Conservation (phyloP, 768 basidiomycete species). For the Tylopilus subfusipes region DNA sequence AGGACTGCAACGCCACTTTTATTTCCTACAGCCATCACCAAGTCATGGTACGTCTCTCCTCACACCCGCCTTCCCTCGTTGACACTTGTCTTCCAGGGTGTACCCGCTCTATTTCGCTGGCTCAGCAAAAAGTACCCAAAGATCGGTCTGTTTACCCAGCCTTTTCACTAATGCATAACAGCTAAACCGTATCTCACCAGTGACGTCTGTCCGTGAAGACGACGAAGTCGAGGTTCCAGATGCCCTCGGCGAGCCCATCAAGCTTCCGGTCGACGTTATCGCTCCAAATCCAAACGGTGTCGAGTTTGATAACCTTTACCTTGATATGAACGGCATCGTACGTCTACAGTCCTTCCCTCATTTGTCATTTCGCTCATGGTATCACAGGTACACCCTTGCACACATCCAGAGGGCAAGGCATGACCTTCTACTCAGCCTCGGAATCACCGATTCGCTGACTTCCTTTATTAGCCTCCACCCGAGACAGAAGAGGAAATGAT, state of each 20-base stretch:
- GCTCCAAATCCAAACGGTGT: slow-evolving; percentile 88
- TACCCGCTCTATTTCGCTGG: slow-evolving; percentile 97
- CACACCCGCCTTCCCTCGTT: not conserved
- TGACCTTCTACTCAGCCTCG: slow-evolving; percentile 10
- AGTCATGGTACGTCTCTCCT: slow-evolving; percentile 20
- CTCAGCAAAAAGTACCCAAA: slow-evolving; percentile 98
- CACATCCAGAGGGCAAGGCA: slow-evolving; percentile 96
- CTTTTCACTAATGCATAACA: not conserved
- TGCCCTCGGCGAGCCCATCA: slow-evolving; percentile 61
- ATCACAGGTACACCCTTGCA: slow-evolving; percentile 91
- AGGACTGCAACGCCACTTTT: slow-evolving; percentile 5
- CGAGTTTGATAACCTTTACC: slow-evolving; percentile 95
- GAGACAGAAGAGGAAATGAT: slow-evolving; percentile 99
- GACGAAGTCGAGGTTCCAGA: slow-evolving; percentile 68
- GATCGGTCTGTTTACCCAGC: slow-evolving; percentile 59
- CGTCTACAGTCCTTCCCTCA: slow-evolving; percentile 20
- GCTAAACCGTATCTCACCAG: slow-evolving; percentile 34
- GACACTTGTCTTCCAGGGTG: slow-evolving; percentile 60
- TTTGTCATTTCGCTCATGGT: not conserved
- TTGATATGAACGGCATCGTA: slow-evolving; percentile 99
- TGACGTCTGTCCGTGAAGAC: slow-evolving; percentile 79
- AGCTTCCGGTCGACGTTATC: slow-evolving; percentile 75
- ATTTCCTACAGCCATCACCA: not conserved
- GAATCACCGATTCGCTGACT: not conserved
- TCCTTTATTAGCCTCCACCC: slow-evolving; percentile 69